Conservation (phyloP, 495 filamentous ascomycete species). For the Penicillium ochrochloron region DNA sequence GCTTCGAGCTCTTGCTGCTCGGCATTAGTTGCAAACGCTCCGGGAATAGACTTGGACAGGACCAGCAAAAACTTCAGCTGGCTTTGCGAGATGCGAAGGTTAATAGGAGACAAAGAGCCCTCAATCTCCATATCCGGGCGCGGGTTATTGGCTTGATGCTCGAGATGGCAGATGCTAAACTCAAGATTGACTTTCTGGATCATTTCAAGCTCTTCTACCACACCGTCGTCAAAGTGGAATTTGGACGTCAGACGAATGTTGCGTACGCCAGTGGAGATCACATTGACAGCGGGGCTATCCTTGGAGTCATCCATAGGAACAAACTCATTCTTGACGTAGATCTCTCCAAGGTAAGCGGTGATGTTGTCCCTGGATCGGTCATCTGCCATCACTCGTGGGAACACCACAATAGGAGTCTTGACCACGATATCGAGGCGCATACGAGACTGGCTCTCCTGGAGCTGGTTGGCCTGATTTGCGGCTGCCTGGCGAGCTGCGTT, state of each 20-base stretch:
- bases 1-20: conserved; percentile 70
- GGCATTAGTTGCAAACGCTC: conserved; percentile 78
- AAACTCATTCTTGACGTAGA: conserved; percentile 94
- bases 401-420: conserved; percentile 94
- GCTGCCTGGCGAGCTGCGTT: conserved; percentile 95
- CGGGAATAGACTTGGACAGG: conserved; percentile 81
- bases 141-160: conserved; percentile 76
- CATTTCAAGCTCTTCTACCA: conserved; percentile 87
- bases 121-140: conserved; percentile 91
- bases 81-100: conserved; percentile 84
- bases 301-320: conserved; percentile 74
- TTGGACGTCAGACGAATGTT: conserved; percentile 89
- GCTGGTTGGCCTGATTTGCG: conserved; percentile 89
- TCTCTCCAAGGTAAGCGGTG: conserved; percentile 93
- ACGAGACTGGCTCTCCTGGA: conserved; percentile 85
- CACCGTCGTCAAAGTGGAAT: conserved; percentile 76
- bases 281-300: conserved; percentile 77
- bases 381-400: conserved; percentile 71
- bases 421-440: conserved; percentile 93
- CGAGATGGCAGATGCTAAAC: conserved; percentile 87
- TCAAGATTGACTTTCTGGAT: conserved; percentile 95
- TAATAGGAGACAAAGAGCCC: conserved; percentile 88
- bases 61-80: conserved; percentile 88
- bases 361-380: conserved; percentile 76
- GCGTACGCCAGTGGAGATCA: conserved; percentile 87